Conservation (phyloP, 2,329 filamentous ascomycete species). For the Xylariaceae sp. region DNA sequence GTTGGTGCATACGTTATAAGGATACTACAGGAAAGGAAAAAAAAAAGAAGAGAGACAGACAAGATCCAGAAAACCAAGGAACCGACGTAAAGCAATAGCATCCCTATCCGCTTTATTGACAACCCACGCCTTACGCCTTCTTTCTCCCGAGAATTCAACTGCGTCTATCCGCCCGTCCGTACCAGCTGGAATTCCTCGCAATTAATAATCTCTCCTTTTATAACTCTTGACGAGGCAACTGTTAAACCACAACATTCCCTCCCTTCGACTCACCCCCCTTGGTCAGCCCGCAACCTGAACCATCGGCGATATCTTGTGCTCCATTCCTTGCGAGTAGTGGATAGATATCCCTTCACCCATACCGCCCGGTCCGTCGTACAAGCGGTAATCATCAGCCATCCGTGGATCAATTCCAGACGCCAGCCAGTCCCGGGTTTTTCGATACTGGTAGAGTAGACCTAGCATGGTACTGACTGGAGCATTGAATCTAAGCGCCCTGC, state of each 20-base stretch:
- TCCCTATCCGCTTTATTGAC: conserved; percentile 27
- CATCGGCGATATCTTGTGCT: conserved; percentile 17
- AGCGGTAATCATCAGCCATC: conserved; percentile 18
- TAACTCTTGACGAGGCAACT: conserved; percentile 26
- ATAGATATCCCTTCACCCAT: conserved; percentile 21
- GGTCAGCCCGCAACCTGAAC: conserved; percentile 6
- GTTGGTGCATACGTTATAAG: conserved; percentile 10
- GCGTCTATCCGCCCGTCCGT: conserved; percentile 10
- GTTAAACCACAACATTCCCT: conserved; percentile 26
- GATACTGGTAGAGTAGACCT: conserved; percentile 27
- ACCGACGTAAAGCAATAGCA: conserved; percentile 18
- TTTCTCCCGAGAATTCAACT: conserved; percentile 22
- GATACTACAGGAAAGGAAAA: conserved; percentile 4
- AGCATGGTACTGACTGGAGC: conserved; percentile 34
- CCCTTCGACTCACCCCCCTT: conserved; percentile 22
- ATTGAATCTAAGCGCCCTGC: conserved; percentile 31
- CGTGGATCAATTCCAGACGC: conserved; percentile 17
- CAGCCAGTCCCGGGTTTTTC: conserved; percentile 31
- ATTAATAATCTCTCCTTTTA: conserved; percentile 22
- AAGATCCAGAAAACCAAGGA: conserved; percentile 14
- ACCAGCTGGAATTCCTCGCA: conserved; percentile 31
- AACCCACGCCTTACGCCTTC: conserved; percentile 20
- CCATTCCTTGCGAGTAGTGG: conserved; percentile 29
- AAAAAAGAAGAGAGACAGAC: conserved; percentile 10
- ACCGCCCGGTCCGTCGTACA: conserved; percentile 28